A percentile compares a stretch with the other conserved stretches of the same genome.
Evolutionary conservation across 1,284 basidiomycete genomes (phyloP).

Genomic region (Schizophyllum commune): DNA sequence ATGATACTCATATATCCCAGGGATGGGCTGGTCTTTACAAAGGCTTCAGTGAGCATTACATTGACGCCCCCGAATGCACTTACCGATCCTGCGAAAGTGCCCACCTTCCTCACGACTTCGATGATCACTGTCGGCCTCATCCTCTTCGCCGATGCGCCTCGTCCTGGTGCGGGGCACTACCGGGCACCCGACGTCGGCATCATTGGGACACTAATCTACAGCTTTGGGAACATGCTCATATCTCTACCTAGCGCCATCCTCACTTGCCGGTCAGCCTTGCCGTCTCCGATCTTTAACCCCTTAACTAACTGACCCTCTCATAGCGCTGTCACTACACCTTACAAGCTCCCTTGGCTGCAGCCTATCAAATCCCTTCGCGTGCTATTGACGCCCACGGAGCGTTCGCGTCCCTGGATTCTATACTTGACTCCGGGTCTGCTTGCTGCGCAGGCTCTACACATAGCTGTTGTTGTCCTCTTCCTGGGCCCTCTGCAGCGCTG

Average conservation of each 20-base stretch:
- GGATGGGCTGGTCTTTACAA: conserved; percentile 80
- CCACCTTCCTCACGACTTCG: conserved; percentile 52
- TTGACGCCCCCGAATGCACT: background rate
- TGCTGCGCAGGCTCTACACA: conserved; percentile 35
- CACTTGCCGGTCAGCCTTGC: conserved; percentile 59
- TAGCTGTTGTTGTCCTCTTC: conserved; percentile 43
- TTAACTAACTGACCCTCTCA: background rate
- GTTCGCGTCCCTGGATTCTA: conserved; percentile 69
- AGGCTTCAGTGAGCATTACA: conserved; percentile 56
- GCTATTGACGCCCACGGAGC: conserved; percentile 79
- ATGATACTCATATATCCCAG: conserved; percentile 24
- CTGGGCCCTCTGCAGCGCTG: conserved; percentile 58
- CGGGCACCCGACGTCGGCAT: conserved; percentile 64
- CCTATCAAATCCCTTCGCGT: conserved; percentile 58
- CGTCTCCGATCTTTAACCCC: background rate
- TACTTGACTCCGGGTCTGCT: conserved; percentile 83
- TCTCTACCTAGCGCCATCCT: conserved; percentile 75
- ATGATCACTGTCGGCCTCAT: conserved; percentile 42
- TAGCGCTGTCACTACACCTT: conserved; percentile 83
- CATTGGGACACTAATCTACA: conserved; percentile 56
- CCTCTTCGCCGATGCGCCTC: conserved; percentile 46
- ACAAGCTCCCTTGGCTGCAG: conserved; percentile 65
- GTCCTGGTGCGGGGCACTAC: conserved; percentile 57
- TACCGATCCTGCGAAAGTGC: conserved; percentile 35
- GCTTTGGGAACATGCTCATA: conserved; percentile 62